Conservation (phyloP, 1,284 basidiomycete species). For the Rhodotorula sp. region DNA sequence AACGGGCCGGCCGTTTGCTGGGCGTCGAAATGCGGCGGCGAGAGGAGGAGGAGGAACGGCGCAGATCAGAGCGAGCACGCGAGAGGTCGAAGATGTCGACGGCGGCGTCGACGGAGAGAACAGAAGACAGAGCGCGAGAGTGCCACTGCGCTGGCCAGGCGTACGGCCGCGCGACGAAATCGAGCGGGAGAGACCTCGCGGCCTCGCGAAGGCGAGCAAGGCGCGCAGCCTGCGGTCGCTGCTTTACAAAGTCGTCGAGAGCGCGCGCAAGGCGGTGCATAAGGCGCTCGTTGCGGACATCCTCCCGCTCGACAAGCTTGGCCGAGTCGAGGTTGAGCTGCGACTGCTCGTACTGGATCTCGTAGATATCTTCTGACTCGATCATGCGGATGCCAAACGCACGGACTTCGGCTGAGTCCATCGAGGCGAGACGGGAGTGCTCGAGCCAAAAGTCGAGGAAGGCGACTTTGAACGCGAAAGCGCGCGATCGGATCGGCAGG, state of each 20-base stretch:
- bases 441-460: not conserved
- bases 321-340: not conserved
- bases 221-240: not conserved
- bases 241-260: not conserved
- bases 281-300: not conserved
- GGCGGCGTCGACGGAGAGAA: not conserved
- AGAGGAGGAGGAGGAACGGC: too few relatives aligned
- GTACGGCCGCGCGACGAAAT: not conserved
- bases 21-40: not conserved
- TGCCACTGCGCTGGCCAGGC: not conserved
- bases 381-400: not conserved
- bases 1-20: not conserved
- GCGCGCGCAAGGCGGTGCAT: not conserved
- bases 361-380: not conserved
- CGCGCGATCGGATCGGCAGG: not conserved
- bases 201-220: not conserved
- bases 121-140: not conserved
- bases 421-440: not conserved
- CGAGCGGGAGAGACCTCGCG: not conserved
- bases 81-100: not conserved
- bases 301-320: not conserved
- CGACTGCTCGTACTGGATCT: not conserved
- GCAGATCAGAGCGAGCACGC: not conserved
- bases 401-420: not conserved
- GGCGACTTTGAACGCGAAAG: not conserved